Percentiles rank a stretch among this genome's conserved stretches.
Evolutionary conservation across 2,329 filamentous ascomycete species (phyloP).

Genomic region (Xylaria sp.): DNA sequence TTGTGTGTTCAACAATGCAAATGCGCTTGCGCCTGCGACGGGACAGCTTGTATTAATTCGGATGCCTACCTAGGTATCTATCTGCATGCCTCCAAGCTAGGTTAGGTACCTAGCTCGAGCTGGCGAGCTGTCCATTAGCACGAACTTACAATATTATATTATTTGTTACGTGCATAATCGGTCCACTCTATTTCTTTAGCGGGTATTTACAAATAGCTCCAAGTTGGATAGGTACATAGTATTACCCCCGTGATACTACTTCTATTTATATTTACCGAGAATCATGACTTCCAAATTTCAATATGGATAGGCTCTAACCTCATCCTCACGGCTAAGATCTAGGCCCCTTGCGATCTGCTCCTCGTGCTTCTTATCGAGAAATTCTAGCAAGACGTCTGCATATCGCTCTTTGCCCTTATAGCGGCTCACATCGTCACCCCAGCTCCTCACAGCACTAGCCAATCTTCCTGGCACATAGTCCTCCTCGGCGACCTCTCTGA

Average conservation of each 20-base stretch:
- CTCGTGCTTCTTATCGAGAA: slow-evolving; percentile 77
- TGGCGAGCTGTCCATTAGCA: slow-evolving; percentile 13
- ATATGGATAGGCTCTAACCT: slow-evolving; percentile 48
- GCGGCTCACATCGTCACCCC: slow-evolving; percentile 78
- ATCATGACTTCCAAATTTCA: slow-evolving; percentile 19
- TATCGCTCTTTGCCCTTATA: slow-evolving; percentile 86
- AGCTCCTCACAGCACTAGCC: slow-evolving; percentile 82
- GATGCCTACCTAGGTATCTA: slow-evolving; percentile 33
- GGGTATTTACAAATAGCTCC: neutral
- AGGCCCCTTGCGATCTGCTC: slow-evolving; percentile 77
- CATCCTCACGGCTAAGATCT: slow-evolving; percentile 57
- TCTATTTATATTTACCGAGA: neutral
- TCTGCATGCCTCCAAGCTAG: too few species aligned
- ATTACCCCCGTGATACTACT: too few species aligned
- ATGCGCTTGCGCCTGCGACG: slow-evolving; percentile 29
- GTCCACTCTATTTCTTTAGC: neutral
- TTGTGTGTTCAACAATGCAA: slow-evolving; percentile 19
- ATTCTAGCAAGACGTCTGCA: slow-evolving; percentile 77
- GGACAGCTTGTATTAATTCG: slow-evolving; percentile 27
- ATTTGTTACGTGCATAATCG: neutral
- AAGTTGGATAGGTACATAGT: too few species aligned
- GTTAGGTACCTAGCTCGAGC: slow-evolving; percentile 12
- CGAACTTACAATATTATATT: neutral
- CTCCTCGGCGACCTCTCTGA: slow-evolving; percentile 75
- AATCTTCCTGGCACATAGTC: slow-evolving; percentile 81